Evolutionary conservation across 257 asterid genomes (phyloP), one percentile per base, ranked within the genome.

Genomic region (Nicotiana knightiana): DNA sequence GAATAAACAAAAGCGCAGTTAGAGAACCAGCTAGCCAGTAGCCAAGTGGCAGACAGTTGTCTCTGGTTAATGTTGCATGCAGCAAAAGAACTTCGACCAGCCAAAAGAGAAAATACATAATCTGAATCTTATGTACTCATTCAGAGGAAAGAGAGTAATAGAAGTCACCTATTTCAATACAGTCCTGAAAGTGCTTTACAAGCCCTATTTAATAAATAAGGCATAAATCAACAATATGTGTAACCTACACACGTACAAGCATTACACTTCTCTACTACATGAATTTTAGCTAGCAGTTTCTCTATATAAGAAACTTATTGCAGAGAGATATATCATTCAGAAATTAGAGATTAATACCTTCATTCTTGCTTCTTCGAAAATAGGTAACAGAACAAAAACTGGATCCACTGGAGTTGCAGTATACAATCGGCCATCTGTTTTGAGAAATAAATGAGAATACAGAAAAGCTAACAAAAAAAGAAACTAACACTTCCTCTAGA

Each of bases 311-410:
- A 51, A 51, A 51, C 26, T 6, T 48, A 28, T 4, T 64, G 39
- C 70, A 15, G 46, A 75, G 80, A 51, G 63, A 51, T 75, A 15
- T 6, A 51, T 2, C 46, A 48, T 13, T 28, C 28, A 75, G 80
- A 75, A 48, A 4, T 35, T 24, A 16, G 64, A 55, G 43, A 48
- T 54, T 32, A 26, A 17, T 82, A 94, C 99, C 98, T 96, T 89
- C 97, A 94, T 90, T 67, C 97, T 93, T 68, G 98, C 99, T 87
- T 94, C 98, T 84, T 93, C 98, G 77, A 96, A 96, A 81, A 93
- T 79, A 53, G 99, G 99, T 88, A 96, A 81, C 61, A 96, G 92
- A 67, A 94, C 86, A 86, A 96, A 96, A 82, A 96, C 97, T 66
- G 97, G 98, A 90, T 96, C 98, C 54, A 96, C 88, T 39, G 97